phyloP scores from a whole-genome alignment of 1,284 basidiomycete species.

The Coniferiporia weirii region DNA sequence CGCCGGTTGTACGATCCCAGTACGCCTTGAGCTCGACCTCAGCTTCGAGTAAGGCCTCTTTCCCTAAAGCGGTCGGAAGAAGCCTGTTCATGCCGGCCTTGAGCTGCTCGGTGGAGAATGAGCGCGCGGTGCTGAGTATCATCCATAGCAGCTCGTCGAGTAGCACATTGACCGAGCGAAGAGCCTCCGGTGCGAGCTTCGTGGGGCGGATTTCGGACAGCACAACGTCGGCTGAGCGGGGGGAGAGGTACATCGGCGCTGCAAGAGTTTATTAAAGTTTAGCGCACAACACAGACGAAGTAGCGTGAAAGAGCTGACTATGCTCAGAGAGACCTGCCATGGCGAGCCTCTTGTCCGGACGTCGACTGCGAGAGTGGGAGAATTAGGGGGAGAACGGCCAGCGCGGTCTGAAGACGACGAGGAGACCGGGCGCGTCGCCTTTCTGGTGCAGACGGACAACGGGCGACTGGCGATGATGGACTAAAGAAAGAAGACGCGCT shows the following conservation, averaged over 20 bases:
- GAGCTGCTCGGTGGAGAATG: slow-evolving; percentile 72
- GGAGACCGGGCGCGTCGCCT: not conserved
- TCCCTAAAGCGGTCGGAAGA: slow-evolving; percentile 74
- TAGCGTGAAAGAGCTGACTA: not conserved
- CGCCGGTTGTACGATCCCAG: slow-evolving; percentile 59
- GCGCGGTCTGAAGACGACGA: not conserved
- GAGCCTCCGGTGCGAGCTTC: slow-evolving; percentile 68
- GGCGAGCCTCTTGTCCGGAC: not conserved
- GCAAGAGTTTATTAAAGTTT: not conserved
- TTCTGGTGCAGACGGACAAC: not conserved
- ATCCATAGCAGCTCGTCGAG: slow-evolving; percentile 84
- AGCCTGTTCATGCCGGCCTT: slow-evolving; percentile 69
- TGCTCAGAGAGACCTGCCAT: slow-evolving; percentile 15
- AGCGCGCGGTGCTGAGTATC: slow-evolving; percentile 64
- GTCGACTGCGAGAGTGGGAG: not conserved
- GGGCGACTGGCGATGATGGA: not conserved
- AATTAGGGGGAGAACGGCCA: not conserved
- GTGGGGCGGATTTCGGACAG: slow-evolving; percentile 89
- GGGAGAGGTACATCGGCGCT: slow-evolving; percentile 72
- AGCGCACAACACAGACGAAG: slow-evolving; percentile 8
- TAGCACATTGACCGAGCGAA: slow-evolving; percentile 75
- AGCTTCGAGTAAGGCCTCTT: slow-evolving; percentile 87
- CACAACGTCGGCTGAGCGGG: slow-evolving; percentile 80
- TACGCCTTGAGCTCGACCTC: slow-evolving; percentile 86
- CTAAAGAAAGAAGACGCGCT: not conserved